These are phyloP conservation scores for Fusarium mexicanum DNA, from an alignment of 2,329 filamentous ascomycete species.

Conservation along the genomic window DNA sequence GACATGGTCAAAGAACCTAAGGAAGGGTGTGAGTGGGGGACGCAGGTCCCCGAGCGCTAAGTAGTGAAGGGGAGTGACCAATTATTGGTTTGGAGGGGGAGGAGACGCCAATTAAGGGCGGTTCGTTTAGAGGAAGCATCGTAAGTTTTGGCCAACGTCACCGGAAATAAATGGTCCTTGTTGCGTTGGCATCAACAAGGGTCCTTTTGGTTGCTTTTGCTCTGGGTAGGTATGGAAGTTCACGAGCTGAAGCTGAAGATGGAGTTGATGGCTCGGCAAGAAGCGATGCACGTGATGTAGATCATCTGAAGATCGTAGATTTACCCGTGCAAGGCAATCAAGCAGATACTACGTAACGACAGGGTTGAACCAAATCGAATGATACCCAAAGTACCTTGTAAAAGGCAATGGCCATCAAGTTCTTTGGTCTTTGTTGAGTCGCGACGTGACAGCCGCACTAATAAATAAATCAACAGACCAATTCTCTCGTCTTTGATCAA, in stretches of 20 bases:
- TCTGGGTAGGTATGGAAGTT: not conserved
- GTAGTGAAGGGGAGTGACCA: slow-evolving; percentile 15
- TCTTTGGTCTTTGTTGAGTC: not conserved
- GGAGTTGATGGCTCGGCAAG: not conserved
- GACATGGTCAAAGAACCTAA: not conserved
- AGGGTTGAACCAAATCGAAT: not conserved
- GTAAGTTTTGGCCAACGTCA: not conserved
- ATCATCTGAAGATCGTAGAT: slow-evolving; percentile 6
- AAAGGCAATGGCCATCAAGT: not conserved
- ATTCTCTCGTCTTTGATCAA: not conserved
- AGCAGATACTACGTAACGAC: not conserved
- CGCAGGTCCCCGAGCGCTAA: slow-evolving; percentile 23
- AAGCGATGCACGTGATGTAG: slow-evolving; percentile 20
- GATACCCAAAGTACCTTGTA: not conserved
- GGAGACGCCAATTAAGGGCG: slow-evolving; percentile 23
- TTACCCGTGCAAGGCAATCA: not conserved
- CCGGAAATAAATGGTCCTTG: not conserved
- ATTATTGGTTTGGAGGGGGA: slow-evolving; percentile 18
- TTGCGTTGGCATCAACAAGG: not conserved
- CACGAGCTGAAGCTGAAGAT: not conserved
- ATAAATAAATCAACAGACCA: not conserved
- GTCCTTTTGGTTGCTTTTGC: not conserved
- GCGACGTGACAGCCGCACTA: not conserved
- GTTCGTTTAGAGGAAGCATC: slow-evolving; percentile 4
- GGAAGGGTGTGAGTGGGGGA: slow-evolving; percentile 12